Evolutionary conservation across 768 basidiomycete genomes (phyloP).

Genomic region (Mycena metata): DNA sequence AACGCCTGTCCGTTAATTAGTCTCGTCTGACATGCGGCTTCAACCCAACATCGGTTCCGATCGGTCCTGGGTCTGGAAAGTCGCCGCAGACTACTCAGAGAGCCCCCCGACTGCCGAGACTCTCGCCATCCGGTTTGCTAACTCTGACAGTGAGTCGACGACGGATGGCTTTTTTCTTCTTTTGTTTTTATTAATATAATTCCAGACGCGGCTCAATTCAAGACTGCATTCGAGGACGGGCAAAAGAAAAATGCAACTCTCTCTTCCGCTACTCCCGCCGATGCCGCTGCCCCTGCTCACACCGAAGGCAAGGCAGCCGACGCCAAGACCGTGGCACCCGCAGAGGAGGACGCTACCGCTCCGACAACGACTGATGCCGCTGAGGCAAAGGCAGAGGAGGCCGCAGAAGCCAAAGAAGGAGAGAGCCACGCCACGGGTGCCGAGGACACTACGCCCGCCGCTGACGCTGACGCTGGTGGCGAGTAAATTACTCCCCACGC

Average conservation of each 20-base stretch:
- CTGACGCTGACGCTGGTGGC: conserved; percentile 28
- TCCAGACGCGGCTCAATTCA: conserved; percentile 89
- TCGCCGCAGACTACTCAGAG: conserved; percentile 95
- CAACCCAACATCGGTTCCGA: conserved; percentile 99
- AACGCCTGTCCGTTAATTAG: conserved; percentile 55
- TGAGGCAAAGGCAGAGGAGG: conserved; percentile 49
- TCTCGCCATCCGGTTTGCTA: conserved; percentile 97
- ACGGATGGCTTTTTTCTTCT: not conserved
- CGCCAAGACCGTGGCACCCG: conserved; percentile 30
- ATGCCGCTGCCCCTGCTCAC: conserved; percentile 37
- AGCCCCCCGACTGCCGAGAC: conserved; percentile 92
- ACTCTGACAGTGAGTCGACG: conserved; percentile 84
- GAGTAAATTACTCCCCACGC: conserved; percentile 27
- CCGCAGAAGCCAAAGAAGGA: conserved; percentile 45
- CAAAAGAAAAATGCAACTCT: conserved; percentile 76
- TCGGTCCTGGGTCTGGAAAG: conserved; percentile 99
- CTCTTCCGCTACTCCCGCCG: conserved; percentile 45
- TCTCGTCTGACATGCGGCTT: conserved; percentile 90
- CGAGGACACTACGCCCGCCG: conserved; percentile 40
- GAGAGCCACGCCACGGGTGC: conserved; percentile 34
- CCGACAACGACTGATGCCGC: conserved; percentile 24
- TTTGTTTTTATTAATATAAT: conserved; percentile 11
- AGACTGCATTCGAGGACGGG: conserved; percentile 88
- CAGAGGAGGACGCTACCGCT: conserved; percentile 37
- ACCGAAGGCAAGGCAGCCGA: conserved; percentile 34